Base-by-base conservation (phyloP, 2,329 filamentous ascomycete species). In the Clarireedia paspali region DNA sequence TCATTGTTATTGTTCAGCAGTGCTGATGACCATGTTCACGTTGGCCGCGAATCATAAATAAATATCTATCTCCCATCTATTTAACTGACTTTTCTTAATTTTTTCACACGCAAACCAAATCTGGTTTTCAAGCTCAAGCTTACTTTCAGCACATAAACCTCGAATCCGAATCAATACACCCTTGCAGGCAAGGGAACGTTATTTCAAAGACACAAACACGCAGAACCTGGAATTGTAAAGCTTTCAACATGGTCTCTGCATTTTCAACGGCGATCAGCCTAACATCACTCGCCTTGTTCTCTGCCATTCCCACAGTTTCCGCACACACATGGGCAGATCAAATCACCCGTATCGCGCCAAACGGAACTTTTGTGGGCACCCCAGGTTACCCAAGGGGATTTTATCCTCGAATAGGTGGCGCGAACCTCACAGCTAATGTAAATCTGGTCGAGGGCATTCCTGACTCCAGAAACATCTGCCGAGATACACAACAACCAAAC, bases 371-470 rank as follows among this genome's bases (percentile, higher is more conserved):
- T 68, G 74, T 84, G 20, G 87, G 87, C 27, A 70, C 78, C 6
- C 75, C 81, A 24, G 92, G 92, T 34, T 96, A 85, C 68, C 75
- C 87, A n/a, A 85, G 91, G 60, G 85, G 84, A 47, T 89, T 84
- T 66, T 70, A 83, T 15, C 71, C 78, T 34, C 83, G 89, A 59
- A 4, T 6, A 9, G 34, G 3, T 15, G 71, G 78, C 6, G 87
- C 82, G 70, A 87, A 82, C 70, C 74, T 20, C 15, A 4, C 67
- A 57, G 86, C 89, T 64, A 68, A 72, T n/a, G 81, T 85, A 15
- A 26, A 23, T 9, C 6, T 12, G 9, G 9, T 46, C 17, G 10
- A 14, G 26, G 39, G 47, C 24, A 20, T 26, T 9, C 45, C 23
- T 26, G 52, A 54, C 12, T 17, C 30, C 17, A 23, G 34, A 10